Evolutionary conservation across 208 protist genomes (phyloP).

Genomic region (Novymonas esmeraldas): DNA sequence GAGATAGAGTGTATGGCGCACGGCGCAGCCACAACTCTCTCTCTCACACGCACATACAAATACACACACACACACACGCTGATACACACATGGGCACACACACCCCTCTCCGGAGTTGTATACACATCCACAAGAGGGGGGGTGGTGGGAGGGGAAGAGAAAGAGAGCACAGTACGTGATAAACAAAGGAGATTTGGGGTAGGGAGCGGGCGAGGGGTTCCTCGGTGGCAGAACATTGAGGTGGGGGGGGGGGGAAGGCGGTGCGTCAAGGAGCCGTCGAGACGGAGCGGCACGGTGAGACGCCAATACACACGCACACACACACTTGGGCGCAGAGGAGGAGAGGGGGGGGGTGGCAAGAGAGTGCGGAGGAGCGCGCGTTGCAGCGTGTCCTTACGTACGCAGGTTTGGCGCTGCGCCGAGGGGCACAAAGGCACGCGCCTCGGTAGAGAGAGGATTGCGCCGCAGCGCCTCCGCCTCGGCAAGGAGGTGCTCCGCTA

Average conservation of each 20-base stretch:
- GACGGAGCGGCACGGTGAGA: too few species aligned
- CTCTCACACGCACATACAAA: neutral
- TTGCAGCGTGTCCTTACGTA: neutral
- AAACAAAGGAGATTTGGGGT: too few species aligned
- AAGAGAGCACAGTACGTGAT: too few species aligned
- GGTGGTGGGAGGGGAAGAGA: neutral
- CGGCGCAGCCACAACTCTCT: too few species aligned
- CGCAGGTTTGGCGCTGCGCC: conserved; percentile 24
- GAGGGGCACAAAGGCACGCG: conserved; percentile 53
- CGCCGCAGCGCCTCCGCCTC: conserved; percentile 51
- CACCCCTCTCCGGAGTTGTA: neutral
- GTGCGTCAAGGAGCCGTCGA: too few species aligned
- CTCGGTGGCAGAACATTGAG: too few species aligned
- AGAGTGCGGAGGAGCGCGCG: too few species aligned
- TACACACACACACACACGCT: neutral
- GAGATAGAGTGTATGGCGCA: too few species aligned
- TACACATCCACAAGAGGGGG: neutral
- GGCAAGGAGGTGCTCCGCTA: conserved; percentile 44
- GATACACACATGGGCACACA: neutral
- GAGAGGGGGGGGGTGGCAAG: too few species aligned
- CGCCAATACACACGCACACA: neutral
- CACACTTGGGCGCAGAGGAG: too few species aligned
- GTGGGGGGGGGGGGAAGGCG: too few species aligned
- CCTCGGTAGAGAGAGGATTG: conserved; percentile 32
- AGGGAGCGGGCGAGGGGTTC: too few species aligned